Evolutionary conservation across 495 filamentous ascomycete genomes (phyloP), one percentile per base, ranked within the genome.

Genomic region (Aspergillus incahuasiensis): DNA sequence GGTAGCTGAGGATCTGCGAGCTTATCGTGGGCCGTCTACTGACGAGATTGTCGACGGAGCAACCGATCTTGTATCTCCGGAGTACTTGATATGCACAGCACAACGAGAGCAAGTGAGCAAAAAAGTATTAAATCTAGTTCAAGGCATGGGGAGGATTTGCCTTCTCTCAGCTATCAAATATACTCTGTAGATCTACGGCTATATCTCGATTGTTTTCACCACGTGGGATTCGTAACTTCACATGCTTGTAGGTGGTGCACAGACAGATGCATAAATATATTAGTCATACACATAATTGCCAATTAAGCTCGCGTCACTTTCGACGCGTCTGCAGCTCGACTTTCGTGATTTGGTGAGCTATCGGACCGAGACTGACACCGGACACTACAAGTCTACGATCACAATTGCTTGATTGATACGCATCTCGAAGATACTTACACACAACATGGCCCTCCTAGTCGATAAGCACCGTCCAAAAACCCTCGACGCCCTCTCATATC

Each of bases 381-480:
- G 25, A 35, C 32, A 35, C 6, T 35, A 35, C 32, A 35, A 35
- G 4, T 35, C n/a, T n/a, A n/a, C n/a, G n/a, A n/a, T n/a, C n/a
- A n/a, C 32, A 35, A 35, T 6, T 12, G 32, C 32, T 30, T 15
- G 32, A 5, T 35, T 35, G 34, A 24, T n/a, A 42, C 9, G 13
- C 57, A 12, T 16, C 24, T 11, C n/a, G 13, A 42, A 35, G 21
- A 8, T 39, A 34, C 11, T 16, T 13, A 21, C 40, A 8, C 35
- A 41, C 18, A 65, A 39, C 57, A 88, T 88, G 85, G 82, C 85
- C 52, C 83, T 98, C 24, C 86, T 97, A 38, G 92, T 98, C 12
- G 94, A 98, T 68, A 97, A 94, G 64, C 86, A 96, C 67, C 85
- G 94, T 20, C 94, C 94, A n/a, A 83, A 88, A 35, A 86, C 86